A percentile compares a stretch with the other conserved stretches of the same genome.
Evolutionary conservation across 495 filamentous ascomycete genomes (phyloP).

Genomic region (Aspergillus affinis): DNA sequence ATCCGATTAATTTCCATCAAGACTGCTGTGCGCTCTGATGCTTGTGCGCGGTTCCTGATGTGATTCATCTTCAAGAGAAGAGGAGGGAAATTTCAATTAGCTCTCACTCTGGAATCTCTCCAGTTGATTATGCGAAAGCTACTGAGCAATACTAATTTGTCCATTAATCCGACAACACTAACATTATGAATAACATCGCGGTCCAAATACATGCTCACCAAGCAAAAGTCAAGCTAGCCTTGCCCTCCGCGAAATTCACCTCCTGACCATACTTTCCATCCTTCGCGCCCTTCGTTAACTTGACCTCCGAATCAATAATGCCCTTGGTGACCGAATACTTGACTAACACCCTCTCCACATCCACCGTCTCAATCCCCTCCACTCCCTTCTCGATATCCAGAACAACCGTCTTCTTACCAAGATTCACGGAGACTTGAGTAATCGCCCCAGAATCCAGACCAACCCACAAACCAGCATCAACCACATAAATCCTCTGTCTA

Average conservation of each 20-base stretch:
- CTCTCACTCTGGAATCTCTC: no score
- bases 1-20: no score
- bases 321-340: not conserved
- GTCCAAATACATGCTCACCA: not conserved
- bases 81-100: no score
- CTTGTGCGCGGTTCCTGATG: no score
- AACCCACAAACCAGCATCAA: conserved; percentile 4
- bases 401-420: not conserved
- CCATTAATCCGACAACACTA: no score
- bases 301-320: not conserved
- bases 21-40: no score
- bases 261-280: not conserved
- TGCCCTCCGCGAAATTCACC: not conserved
- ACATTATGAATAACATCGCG: no score
- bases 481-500: conserved; percentile 42
- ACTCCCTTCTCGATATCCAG: not conserved
- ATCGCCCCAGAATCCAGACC: not conserved
- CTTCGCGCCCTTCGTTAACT: not conserved
- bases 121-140: no score
- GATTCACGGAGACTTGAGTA: not conserved
- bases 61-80: no score
- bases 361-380: not conserved
- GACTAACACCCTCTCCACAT: not conserved
- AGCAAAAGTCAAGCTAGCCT: not conserved
- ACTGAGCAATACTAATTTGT: no score